Percentiles rank a stretch among this genome's conserved stretches.
Evolutionary conservation across 1,284 basidiomycete genomes (phyloP).

Genomic region (Earliella scabrosa): DNA sequence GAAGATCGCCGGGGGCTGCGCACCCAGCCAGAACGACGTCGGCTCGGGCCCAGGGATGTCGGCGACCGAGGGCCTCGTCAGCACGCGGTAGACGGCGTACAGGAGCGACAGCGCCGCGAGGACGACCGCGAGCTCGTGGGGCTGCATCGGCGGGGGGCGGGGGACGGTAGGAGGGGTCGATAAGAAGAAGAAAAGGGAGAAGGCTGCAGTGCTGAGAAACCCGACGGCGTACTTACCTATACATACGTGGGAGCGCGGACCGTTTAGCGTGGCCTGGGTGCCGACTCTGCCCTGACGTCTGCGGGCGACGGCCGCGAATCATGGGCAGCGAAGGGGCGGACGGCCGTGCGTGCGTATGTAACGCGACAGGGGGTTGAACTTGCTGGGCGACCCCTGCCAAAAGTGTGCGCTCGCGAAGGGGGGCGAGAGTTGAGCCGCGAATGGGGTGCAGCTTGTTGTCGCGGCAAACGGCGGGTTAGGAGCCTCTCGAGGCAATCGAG

Average conservation of each 20-base stretch:
- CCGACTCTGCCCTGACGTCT: background rate
- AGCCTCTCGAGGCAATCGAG: background rate
- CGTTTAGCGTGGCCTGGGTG: background rate
- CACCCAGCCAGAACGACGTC: conserved; percentile 33
- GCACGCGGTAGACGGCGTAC: conserved; percentile 22
- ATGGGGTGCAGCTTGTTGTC: background rate
- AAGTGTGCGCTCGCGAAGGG: background rate
- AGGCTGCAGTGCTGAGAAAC: background rate
- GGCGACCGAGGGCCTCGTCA: conserved; percentile 22
- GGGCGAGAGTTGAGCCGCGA: background rate
- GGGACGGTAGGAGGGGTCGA: background rate
- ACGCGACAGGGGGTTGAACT: background rate
- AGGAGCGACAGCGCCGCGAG: conserved; percentile 16
- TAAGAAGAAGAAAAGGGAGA: conserved; percentile 5
- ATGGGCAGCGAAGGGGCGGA: background rate
- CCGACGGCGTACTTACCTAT: conserved; percentile 11
- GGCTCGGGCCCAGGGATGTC: conserved; percentile 33
- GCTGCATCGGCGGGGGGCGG: conserved; percentile 14
- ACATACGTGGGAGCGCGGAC: conserved; percentile 20
- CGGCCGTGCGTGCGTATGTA: background rate
- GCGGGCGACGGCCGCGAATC: too few relatives aligned
- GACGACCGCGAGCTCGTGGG: conserved; percentile 15
- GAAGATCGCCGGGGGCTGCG: background rate
- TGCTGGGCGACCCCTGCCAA: background rate
- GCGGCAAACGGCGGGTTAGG: background rate